Conservation (phyloP, 805 yeast genomes). For the Cyberlindnera maritima region DNA sequence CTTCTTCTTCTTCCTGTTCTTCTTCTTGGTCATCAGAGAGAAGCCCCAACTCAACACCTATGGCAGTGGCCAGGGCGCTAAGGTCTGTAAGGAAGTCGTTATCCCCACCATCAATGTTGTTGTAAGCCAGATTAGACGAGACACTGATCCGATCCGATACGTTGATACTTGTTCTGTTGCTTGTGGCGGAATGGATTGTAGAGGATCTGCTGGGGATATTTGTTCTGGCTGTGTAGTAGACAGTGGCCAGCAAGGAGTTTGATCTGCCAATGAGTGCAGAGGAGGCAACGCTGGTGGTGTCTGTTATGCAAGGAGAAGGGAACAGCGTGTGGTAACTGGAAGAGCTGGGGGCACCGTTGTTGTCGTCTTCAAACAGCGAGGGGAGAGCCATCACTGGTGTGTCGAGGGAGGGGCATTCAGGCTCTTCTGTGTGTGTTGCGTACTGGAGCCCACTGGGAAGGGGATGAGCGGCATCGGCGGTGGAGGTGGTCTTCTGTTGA, state of each 20-base stretch:
- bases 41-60: no score
- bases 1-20: background rate
- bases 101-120: background rate
- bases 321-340: background rate
- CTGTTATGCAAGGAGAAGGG: background rate
- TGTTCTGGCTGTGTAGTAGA: constrained; percentile 3
- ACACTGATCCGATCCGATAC: background rate
- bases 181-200: background rate
- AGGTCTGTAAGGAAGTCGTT: no score
- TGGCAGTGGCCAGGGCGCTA: no score
- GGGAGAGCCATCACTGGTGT: no score
- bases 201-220: constrained; percentile 1
- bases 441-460: no score
- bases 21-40: no score
- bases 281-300: background rate
- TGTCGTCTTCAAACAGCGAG: no score
- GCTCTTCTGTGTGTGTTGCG: no score
- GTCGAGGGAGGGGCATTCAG: no score
- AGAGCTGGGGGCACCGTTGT: no score
- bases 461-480: no score
- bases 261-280: background rate
- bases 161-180: background rate
- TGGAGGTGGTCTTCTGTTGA: no score
- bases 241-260: constrained; percentile 2
- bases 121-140: background rate